Conservation (phyloP, 169 alveolate species). For the Plasmodium yoelii region DNA sequence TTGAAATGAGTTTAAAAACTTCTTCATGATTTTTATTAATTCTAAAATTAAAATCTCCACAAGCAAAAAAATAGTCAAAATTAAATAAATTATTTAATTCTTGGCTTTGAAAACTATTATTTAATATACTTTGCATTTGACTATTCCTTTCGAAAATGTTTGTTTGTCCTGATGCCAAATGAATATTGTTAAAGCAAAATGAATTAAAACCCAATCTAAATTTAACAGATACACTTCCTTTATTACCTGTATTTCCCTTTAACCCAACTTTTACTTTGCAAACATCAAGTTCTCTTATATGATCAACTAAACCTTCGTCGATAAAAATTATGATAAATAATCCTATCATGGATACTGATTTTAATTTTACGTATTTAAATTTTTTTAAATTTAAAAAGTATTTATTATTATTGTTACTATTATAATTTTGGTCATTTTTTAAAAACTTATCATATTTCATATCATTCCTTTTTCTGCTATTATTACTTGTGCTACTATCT, state of each 20-base stretch:
- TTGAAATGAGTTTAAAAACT: slow-evolving; percentile 48
- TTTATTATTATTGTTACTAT: not conserved
- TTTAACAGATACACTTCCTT: slow-evolving; percentile 91
- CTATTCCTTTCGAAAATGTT: slow-evolving; percentile 85
- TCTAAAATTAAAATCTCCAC: slow-evolving; percentile 78
- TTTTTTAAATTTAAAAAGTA: slow-evolving; percentile 56
- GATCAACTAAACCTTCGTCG: slow-evolving; percentile 79
- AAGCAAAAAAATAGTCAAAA: slow-evolving; percentile 78
- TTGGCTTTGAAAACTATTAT: slow-evolving; percentile 79
- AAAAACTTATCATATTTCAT: not conserved
- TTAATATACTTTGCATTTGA: slow-evolving; percentile 83
- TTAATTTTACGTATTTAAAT: slow-evolving; percentile 78
- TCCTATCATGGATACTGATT: slow-evolving; percentile 90
- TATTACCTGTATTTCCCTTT: slow-evolving; percentile 91
- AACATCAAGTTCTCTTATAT: slow-evolving; percentile 83
- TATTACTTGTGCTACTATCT: not conserved
- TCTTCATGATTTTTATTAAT: slow-evolving; percentile 69
- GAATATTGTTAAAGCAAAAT: slow-evolving; percentile 87
- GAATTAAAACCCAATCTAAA: slow-evolving; percentile 80
- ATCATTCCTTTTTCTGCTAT: not conserved
- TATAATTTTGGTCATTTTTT: slow-evolving; percentile 3
- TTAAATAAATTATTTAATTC: slow-evolving; percentile 77
- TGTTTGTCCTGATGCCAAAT: slow-evolving; percentile 89
- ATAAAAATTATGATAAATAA: slow-evolving; percentile 85
- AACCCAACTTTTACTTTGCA: slow-evolving; percentile 90